Conservation (phyloP, 148 eudicot species). For the Linanthus parryae region DNA sequence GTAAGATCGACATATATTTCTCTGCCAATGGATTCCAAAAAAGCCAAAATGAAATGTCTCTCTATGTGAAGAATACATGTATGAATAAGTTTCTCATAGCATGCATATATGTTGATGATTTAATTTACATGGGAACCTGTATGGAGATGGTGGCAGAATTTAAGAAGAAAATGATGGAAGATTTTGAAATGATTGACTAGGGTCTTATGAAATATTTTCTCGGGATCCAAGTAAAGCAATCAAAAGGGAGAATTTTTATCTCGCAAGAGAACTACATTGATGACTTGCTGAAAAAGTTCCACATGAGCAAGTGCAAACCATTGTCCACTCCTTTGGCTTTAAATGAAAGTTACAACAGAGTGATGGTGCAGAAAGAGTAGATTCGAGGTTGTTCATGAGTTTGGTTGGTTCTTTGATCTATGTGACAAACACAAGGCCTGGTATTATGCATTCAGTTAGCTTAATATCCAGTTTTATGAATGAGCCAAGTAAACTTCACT, state of each 20-base stretch:
- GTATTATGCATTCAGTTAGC: too few species aligned
- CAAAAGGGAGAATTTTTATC: too few species aligned
- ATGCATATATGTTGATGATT: background rate
- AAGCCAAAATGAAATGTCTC: background rate
- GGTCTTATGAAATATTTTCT: too few species aligned
- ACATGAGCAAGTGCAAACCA: background rate
- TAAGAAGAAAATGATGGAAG: background rate
- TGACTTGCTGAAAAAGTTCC: background rate
- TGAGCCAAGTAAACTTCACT: too few species aligned
- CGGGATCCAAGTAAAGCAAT: too few species aligned
- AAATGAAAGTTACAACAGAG: background rate
- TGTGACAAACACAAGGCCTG: too few species aligned
- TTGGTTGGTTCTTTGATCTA: too few species aligned
- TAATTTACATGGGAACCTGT: background rate
- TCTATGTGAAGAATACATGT: background rate
- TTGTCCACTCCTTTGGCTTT: background rate
- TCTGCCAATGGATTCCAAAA: background rate
- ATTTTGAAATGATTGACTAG: background rate
- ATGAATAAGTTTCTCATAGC: background rate
- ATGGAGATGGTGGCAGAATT: background rate
- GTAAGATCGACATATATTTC: background rate
- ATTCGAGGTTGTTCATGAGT: too few species aligned
- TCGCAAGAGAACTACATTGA: too few species aligned
- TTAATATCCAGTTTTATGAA: too few species aligned
- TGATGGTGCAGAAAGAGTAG: background rate